Evolutionary conservation across 2,329 filamentous ascomycete genomes (phyloP).

Genomic region (Geosmithia putterillii): DNA sequence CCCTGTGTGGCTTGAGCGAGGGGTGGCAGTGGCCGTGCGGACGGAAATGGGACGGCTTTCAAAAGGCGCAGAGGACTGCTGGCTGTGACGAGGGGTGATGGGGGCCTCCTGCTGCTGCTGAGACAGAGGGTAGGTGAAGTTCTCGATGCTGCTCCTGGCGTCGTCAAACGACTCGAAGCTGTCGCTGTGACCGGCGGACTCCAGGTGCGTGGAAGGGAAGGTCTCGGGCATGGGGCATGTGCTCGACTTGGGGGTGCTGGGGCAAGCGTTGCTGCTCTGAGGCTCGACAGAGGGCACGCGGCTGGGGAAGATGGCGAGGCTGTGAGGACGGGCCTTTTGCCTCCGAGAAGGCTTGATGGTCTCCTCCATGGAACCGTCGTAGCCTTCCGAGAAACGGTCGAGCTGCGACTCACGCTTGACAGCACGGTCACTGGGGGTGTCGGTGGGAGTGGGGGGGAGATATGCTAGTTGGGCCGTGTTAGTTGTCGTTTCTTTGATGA

Average conservation of each 20-base stretch:
- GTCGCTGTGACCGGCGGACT: not conserved
- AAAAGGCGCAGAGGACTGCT: not conserved
- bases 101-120: not conserved
- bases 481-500: not conserved
- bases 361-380: slow-evolving; percentile 55
- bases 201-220: slow-evolving; percentile 24
- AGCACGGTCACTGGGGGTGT: slow-evolving; percentile 43
- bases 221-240: slow-evolving; percentile 29
- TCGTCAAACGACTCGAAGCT: not conserved
- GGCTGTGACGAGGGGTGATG: not conserved
- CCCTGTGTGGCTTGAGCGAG: not conserved
- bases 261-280: slow-evolving; percentile 22
- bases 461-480: slow-evolving; percentile 30
- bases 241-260: slow-evolving; percentile 42
- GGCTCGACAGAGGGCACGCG: slow-evolving; percentile 45
- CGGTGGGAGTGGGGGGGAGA: slow-evolving; percentile 55
- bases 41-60: not conserved
- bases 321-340: slow-evolving; percentile 24
- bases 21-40: not conserved
- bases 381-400: slow-evolving; percentile 44
- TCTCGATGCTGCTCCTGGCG: not conserved
- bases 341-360: slow-evolving; percentile 45
- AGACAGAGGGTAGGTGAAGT: slow-evolving; percentile 8
- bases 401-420: slow-evolving; percentile 27
- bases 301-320: slow-evolving; percentile 42